Evolutionary conservation across 2,329 filamentous ascomycete species (phyloP).

Genomic region (Atkinsonella hypoxylon): DNA sequence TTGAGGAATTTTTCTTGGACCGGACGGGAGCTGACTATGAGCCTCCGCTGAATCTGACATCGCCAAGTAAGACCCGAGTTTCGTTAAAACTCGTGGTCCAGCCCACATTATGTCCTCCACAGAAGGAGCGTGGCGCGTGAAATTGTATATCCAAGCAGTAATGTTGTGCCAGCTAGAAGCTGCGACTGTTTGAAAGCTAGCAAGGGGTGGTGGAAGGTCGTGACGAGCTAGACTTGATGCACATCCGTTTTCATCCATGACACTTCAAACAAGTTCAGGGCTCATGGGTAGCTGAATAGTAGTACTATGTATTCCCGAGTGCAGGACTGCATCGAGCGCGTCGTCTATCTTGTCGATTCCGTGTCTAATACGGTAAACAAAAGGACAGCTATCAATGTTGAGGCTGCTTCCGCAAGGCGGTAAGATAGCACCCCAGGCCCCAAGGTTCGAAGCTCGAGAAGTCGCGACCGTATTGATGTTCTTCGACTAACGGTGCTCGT

Average conservation of each 20-base stretch:
- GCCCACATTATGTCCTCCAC: slow-evolving; percentile 57
- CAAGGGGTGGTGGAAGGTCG: slow-evolving; percentile 9
- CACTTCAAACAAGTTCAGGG: background rate
- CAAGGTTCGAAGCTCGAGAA: too few species aligned
- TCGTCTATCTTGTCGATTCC: background rate
- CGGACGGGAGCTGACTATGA: slow-evolving; percentile 24
- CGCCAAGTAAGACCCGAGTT: slow-evolving; percentile 51
- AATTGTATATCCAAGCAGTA: slow-evolving; percentile 45
- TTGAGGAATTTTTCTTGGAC: slow-evolving; percentile 12
- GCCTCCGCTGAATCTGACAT: slow-evolving; percentile 48
- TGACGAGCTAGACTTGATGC: background rate
- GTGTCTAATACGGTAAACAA: background rate
- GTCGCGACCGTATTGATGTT: too few species aligned
- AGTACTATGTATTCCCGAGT: background rate
- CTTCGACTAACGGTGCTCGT: too few species aligned
- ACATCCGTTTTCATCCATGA: slow-evolving; percentile 3
- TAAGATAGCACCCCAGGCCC: too few species aligned
- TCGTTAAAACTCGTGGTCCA: slow-evolving; percentile 58
- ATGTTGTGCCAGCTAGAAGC: slow-evolving; percentile 37
- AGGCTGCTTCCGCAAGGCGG: too few species aligned
- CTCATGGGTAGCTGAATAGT: background rate
- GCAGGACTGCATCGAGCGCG: background rate
- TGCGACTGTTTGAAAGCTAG: slow-evolving; percentile 10
- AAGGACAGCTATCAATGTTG: too few species aligned
- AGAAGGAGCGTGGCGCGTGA: slow-evolving; percentile 49